Conservation (phyloP, 495 filamentous ascomycete genomes). For the Penicillium fimorum region DNA sequence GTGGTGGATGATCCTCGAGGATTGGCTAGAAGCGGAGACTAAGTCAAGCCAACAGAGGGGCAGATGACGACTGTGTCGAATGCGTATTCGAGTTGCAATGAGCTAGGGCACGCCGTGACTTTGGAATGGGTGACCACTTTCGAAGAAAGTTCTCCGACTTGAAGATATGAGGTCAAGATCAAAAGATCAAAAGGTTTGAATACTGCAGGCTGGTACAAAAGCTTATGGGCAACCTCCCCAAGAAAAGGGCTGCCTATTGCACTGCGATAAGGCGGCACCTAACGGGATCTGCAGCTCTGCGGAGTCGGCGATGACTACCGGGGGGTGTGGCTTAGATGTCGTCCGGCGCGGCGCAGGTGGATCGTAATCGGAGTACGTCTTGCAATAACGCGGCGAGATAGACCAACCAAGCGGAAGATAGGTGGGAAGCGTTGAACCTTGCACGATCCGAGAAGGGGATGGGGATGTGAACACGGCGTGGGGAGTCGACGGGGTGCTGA, state of each 20-base stretch:
- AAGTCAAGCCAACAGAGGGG: slow-evolving; percentile 28
- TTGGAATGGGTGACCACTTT: slow-evolving; percentile 3
- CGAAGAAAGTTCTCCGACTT: slow-evolving; percentile 14
- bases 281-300: slow-evolving; percentile 17
- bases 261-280: background rate
- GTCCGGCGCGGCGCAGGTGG: slow-evolving; percentile 13
- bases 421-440: slow-evolving; percentile 23
- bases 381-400: slow-evolving; percentile 19
- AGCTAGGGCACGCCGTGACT: slow-evolving; percentile 25
- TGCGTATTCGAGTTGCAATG: slow-evolving; percentile 30
- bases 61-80: slow-evolving; percentile 43
- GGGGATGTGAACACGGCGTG: slow-evolving; percentile 13
- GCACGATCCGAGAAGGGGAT: slow-evolving; percentile 14
- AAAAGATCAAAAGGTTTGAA: background rate
- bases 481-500: slow-evolving; percentile 14
- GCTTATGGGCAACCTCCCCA: background rate
- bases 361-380: slow-evolving; percentile 16
- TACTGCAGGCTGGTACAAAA: background rate
- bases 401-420: slow-evolving; percentile 16
- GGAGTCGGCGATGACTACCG: slow-evolving; percentile 3
- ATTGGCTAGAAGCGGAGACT: slow-evolving; percentile 33
- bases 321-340: slow-evolving; percentile 3
- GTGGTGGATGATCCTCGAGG: slow-evolving; percentile 22
- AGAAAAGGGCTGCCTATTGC: slow-evolving; percentile 16
- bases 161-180: background rate